Base-by-base conservation (phyloP, 2,329 filamentous ascomycete species). In the Chaetomiaceae sp. region DNA sequence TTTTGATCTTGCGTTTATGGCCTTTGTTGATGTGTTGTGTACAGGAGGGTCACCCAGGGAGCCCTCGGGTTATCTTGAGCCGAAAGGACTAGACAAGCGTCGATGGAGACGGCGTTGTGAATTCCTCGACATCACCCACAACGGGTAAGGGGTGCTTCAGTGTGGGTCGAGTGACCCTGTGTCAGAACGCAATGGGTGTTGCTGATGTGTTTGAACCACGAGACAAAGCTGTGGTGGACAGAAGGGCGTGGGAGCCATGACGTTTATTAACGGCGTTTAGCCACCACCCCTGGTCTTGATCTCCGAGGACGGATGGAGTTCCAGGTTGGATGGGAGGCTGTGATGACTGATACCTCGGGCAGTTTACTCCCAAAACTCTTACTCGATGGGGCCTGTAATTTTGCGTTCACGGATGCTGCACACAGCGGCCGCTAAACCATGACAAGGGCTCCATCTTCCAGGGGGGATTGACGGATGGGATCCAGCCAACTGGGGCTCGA, bases 281-380 rank as follows among this genome's bases (percentile, higher is more conserved):
- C 17, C 41, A 17, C 19, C 44, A 23, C n/a, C 25, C 41, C 27
- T 23, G n/a, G 20, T 25, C 16, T 44, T 41, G 19, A 50, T 43
- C 46, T 49, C 46, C 46, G 46, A 49, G 38, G 6, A 27, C 46
- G 46, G 46, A 43, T 43, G 46, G 46, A 39, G 7, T 33, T 31
- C n/a, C n/a, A n/a, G n/a, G n/a, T n/a, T n/a, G 30, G 9, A 21
- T 13, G 31, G 19, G 19, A 34, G 42, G 6, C 19, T 30, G 23
- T 41, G 23, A 21, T 44, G 42, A 34, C 42, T 39, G 35, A 39
- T 37, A 13, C 6, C 7, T 12, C 14, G n/a, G 14, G 19, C 17
- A 17, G 13, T 17, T n/a, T 44, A 12, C 17, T 34, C 40, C 44
- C 44, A 40, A 23, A 40, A 40, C 44, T n/a, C 30, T 19, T 40